These are phyloP conservation scores for Penicillium tannophilum DNA, from an alignment of 495 filamentous ascomycete species.

Conservation along the genomic window DNA sequence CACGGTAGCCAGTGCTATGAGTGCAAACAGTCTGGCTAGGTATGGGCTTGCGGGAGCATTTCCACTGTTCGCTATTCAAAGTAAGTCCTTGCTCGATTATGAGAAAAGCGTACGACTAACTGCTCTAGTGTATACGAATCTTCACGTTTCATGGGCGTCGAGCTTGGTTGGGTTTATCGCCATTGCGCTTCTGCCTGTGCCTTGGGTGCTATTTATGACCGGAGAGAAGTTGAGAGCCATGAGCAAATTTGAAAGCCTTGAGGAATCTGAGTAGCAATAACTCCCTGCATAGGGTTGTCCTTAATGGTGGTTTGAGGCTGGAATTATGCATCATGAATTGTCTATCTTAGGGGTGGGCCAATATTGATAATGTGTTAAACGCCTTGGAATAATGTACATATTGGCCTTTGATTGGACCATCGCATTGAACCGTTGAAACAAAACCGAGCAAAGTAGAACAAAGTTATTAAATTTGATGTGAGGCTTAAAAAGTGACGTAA, in stretches of 20 bases:
- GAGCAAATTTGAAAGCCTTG: conserved; percentile 20
- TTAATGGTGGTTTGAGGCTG: neutral
- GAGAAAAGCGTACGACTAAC: neutral
- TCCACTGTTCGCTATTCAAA: conserved; percentile 63
- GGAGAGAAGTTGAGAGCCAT: conserved; percentile 18
- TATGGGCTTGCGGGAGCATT: conserved; percentile 65
- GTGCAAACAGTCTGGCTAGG: conserved; percentile 60
- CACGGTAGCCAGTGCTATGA: conserved; percentile 29
- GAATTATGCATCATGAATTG: too few relatives aligned
- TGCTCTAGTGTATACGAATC: conserved; percentile 53
- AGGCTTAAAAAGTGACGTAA: neutral
- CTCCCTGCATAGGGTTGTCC: neutral
- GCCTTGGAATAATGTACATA: too few relatives aligned
- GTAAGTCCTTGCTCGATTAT: conserved; percentile 34
- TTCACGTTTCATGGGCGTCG: conserved; percentile 62
- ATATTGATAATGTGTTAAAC: too few relatives aligned
- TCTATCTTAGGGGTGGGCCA: too few relatives aligned
- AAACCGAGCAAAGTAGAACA: too few relatives aligned
- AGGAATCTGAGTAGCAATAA: neutral
- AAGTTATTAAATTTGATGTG: neutral
- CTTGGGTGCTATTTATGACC: conserved; percentile 33
- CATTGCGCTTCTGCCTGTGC: conserved; percentile 56
- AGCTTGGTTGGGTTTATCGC: conserved; percentile 60
- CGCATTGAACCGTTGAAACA: too few relatives aligned
- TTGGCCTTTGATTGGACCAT: too few relatives aligned